A percentile compares a stretch with the other conserved stretches of the same genome.
Conservation (phyloP, 176 grass and related monocot genomes). For the Avena eriantha region DNA sequence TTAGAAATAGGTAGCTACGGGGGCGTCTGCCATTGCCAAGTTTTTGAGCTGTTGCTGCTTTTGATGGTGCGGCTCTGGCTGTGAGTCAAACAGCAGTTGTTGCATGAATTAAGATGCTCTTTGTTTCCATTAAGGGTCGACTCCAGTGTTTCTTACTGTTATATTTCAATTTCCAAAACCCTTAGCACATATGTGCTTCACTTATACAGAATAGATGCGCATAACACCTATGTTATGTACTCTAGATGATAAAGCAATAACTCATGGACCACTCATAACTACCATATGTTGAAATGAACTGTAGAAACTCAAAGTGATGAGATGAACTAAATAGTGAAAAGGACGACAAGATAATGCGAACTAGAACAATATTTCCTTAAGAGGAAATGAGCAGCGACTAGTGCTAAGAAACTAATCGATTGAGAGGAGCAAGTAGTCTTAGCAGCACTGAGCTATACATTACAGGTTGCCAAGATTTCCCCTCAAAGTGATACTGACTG, state of each 20-base stretch:
- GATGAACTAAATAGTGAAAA: not conserved
- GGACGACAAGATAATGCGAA: not conserved
- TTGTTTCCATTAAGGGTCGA: not conserved
- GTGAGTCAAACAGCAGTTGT: not conserved
- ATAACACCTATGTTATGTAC: not conserved
- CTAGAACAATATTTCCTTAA: not conserved
- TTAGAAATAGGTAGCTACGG: too few relatives aligned
- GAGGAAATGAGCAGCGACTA: not conserved
- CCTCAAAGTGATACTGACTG: not conserved
- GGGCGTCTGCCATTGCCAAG: too few relatives aligned
- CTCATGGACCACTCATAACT: not conserved
- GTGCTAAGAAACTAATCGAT: conserved; percentile 5
- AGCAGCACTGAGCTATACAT: conserved; percentile 1
- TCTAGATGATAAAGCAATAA: not conserved
- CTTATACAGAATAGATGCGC: not conserved
- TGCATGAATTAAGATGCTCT: not conserved
- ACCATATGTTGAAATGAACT: not conserved
- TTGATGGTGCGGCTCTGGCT: too few relatives aligned
- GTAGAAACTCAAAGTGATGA: not conserved
- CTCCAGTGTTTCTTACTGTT: not conserved
- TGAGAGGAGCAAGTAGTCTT: not conserved
- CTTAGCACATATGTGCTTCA: too few relatives aligned
- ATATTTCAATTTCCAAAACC: conserved; percentile 17
- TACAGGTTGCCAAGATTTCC: not conserved
- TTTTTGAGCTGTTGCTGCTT: too few relatives aligned